Base-by-base conservation (phyloP, 1,139 yeast species). In the Spencermartinsiella ligniputridi region DNA sequence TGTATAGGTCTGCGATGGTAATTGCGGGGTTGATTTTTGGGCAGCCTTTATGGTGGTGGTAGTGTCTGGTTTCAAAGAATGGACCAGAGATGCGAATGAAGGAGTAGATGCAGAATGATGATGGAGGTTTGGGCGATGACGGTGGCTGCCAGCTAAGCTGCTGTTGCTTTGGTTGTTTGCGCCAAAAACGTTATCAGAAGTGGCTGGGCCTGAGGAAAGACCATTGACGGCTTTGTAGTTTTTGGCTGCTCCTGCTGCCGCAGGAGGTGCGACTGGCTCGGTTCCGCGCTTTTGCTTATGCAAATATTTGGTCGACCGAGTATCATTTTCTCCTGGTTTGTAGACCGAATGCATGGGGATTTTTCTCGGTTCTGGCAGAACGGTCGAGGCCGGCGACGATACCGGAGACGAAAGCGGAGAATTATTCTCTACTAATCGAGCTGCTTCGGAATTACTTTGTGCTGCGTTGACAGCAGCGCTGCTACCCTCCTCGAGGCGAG, bases 291-390 rank as follows among this genome's bases (percentile, higher is more conserved):
- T 45, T 11, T 45, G 48, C 39, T 48, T 49, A 29, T 47, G 51
- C 3, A 49, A 46, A 35, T 41, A 51, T 11, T 53, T 44, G 16
- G 53, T 49, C 12, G 54, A 51, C 18, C 35, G 29, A 16, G 43
- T 42, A 17, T 39, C 41, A 22, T 45, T 39, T 37, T 39, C 45
- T 11, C 49, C 44, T 18, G 50, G 50, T 25, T 32, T 40, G 38
- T 47, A 47, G 8, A 46, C 49, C 24, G 39, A 38, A 13, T 29
- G 22, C 36, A 19, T 6, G 5, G 36, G 20, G 9, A 35, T 6
- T 18, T 17, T 35, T 13, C 38, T 5, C 9, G 38, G 38, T 4
- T 12, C 15, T 18, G 38, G 27, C n/a, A 20, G 20, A 6, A 27
- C 6, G 11, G 38, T 19, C 38, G 20, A 6, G 13, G 21, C 6